Percentiles rank a stretch among this genome's conserved stretches.
Conservation (phyloP, 306 rosid species). For the Fragaria iinumae region DNA sequence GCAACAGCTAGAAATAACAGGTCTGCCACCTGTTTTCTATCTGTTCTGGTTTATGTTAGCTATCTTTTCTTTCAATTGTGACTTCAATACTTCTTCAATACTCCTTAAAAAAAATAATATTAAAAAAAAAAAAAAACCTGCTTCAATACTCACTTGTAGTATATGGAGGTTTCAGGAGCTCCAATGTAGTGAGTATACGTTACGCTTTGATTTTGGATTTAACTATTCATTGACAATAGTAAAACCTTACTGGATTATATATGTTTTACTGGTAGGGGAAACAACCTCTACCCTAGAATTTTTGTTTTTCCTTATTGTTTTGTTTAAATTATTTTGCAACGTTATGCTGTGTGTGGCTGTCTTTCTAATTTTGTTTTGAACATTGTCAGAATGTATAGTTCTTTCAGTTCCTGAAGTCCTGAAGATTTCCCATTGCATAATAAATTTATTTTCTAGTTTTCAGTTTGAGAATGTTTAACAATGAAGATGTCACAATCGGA, state of each 20-base stretch:
- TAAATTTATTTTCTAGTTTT: slow-evolving; percentile 14
- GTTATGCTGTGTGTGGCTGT: not conserved
- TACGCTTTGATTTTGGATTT: not conserved
- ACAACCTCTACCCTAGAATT: no score
- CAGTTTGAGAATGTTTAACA: slow-evolving; percentile 40
- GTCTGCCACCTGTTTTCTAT: not conserved
- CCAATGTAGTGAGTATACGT: not conserved
- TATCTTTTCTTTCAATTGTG: not conserved
- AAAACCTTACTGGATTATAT: not conserved
- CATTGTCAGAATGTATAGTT: not conserved
- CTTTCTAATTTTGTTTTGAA: not conserved
- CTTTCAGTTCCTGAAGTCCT: not conserved
- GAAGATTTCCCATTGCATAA: slow-evolving; percentile 13
- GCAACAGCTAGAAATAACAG: slow-evolving; percentile 37
- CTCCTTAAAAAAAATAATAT: not conserved
- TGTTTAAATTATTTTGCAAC: not conserved
- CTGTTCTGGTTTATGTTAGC: not conserved
- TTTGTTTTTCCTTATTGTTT: no score
- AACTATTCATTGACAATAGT: not conserved
- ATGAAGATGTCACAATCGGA: slow-evolving; percentile 35
- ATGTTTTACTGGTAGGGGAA: no score
- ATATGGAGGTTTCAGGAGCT: not conserved
- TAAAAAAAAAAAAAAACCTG: not conserved
- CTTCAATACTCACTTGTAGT: not conserved
- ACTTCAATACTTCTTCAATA: not conserved